phyloP scores from a whole-genome alignment of 306 rosid species.

The Rosa rugosa region DNA sequence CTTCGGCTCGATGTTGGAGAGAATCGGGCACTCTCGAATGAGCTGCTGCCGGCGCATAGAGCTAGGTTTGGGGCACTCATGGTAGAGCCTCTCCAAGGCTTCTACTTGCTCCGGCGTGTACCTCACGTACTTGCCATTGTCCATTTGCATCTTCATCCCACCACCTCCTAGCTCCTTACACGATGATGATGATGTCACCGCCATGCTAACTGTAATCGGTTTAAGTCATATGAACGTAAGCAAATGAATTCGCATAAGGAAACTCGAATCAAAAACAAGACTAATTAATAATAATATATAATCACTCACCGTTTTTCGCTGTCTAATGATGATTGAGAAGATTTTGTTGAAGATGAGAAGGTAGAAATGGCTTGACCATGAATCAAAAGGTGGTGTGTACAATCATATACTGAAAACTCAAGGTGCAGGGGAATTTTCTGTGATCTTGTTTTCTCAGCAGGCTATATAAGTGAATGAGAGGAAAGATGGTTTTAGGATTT shows the following conservation, averaged over 20 bases:
- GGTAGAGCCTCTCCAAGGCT: conserved; percentile 89
- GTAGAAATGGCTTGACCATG: neutral
- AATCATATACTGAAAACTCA: neutral
- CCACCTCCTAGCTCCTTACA: conserved; percentile 52
- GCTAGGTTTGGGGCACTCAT: conserved; percentile 96
- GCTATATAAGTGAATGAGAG: neutral
- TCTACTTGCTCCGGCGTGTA: conserved; percentile 99
- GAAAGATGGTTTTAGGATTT: conserved; percentile 14
- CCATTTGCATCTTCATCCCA: conserved; percentile 57
- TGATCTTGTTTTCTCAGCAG: neutral
- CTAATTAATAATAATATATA: too few species aligned
- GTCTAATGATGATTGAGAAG: neutral
- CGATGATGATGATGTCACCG: conserved; percentile 59
- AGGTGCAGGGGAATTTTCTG: neutral
- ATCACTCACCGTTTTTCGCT: conserved; percentile 8
- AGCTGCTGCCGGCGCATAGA: conserved; percentile 97
- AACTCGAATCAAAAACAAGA: neutral
- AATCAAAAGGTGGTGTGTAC: neutral
- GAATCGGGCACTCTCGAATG: conserved; percentile 93
- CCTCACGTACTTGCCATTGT: conserved; percentile 94
- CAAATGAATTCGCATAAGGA: neutral
- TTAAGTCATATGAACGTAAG: neutral
- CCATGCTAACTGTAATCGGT: conserved; percentile 33
- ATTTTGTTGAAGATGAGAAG: conserved; percentile 5
- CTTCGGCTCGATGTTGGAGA: conserved; percentile 89